Base-by-base conservation (phyloP, 2,329 filamentous ascomycete species). In the Fusarium stilboides region DNA sequence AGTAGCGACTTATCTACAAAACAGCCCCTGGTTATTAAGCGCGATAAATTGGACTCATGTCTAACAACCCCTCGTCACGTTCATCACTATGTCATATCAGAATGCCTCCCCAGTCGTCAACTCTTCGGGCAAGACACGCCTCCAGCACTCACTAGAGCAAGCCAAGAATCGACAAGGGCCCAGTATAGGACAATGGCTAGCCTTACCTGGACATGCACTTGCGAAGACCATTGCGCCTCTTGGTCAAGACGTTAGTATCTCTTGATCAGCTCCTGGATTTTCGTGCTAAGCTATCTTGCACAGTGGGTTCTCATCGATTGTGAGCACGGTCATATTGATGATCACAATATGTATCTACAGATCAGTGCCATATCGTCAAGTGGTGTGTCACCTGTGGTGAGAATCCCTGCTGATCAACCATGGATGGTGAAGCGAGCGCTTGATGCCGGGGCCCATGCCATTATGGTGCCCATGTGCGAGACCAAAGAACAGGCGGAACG, bases 181-280 rank as follows among this genome's bases (percentile, higher is more conserved):
- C 12, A 54, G 51, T 19, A 19, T 54, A 13, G 51, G 51, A 5
- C 51, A 54, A 28, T 54, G 51, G 51, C 51, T 54, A 12, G 51
- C 51, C 14, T 28, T 54, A 6, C 51, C 51, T 15, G 51, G 51
- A 3, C 42, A 54, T 22, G 42, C 51, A 12, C 51, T 54, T 12
- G 51, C 51, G 3, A 54, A 33, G 14, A 54, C 51, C 2, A 36
- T 44, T 26, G 51, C 51, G 6, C 39, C 51, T 44, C 13, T 54
- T 14, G 51, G 51, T n/a, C 26, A 54, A 54, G 51, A 54, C 9
- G 51, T 54, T 2, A 19, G 51, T 54, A 54, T 89, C 5, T 22
- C 19, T 13, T 31, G 5, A 3, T 10, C 10, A 5, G 13, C 28
- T 31, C 10, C 10, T 31, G 10, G 10, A 12, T 12, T 12, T 31